phyloP scores from a whole-genome alignment of 768 basidiomycete genomes.

The Cyathus striatus region DNA sequence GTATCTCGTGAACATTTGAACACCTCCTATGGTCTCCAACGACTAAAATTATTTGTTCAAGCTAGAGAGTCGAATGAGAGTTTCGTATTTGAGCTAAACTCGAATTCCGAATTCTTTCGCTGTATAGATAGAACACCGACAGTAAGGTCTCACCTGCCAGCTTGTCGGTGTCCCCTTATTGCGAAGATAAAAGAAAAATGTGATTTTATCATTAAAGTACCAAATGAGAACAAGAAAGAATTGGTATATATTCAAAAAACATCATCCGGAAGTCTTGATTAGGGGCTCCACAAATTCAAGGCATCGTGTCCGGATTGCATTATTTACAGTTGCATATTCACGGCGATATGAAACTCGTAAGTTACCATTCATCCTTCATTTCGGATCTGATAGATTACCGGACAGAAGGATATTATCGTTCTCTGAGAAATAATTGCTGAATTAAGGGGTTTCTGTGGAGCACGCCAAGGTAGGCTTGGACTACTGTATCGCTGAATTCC shows the following conservation, averaged over 20 bases:
- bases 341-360: slow-evolving; percentile 4
- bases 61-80: not conserved
- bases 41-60: no score
- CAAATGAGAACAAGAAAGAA: not conserved
- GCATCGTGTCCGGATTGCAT: not conserved
- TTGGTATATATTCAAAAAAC: no score
- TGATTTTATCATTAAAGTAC: not conserved
- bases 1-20: no score
- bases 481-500: no score
- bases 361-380: no score
- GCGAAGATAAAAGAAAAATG: not conserved
- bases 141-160: not conserved
- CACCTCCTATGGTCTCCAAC: no score
- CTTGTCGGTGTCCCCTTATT: not conserved
- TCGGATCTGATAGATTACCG: no score
- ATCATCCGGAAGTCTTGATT: not conserved
- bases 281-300: not conserved
- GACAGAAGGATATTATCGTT: not conserved
- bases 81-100: not conserved
- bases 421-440: not conserved
- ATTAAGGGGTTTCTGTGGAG: not conserved
- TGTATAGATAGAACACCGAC: not conserved
- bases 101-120: not conserved
- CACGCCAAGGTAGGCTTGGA: no score
- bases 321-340: slow-evolving; percentile 1